Evolutionary conservation across 257 asterid species (phyloP).

Genomic region (Rhazya stricta): DNA sequence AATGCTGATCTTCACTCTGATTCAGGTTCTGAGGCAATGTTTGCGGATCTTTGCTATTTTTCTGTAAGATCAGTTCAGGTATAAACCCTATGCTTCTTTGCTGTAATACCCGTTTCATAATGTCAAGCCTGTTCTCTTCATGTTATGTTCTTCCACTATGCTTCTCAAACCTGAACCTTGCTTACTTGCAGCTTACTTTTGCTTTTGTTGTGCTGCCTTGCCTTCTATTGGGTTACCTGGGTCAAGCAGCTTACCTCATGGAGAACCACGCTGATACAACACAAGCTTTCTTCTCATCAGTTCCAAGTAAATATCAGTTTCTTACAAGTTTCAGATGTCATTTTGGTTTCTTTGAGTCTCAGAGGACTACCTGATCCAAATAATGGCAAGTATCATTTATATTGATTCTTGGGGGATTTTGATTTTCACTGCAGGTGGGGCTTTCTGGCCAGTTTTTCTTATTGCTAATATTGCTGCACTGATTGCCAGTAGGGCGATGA

Average conservation of each 20-base stretch:
- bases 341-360: conserved; percentile 5
- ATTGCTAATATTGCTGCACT: conserved; percentile 93
- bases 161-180: conserved; percentile 13
- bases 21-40: conserved; percentile 99
- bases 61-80: conserved; percentile 97
- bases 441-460: conserved; percentile 90
- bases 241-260: conserved; percentile 99
- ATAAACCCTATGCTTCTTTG: conserved; percentile 21
- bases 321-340: background rate
- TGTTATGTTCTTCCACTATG: background rate
- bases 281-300: conserved; percentile 90
- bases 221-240: conserved; percentile 95
- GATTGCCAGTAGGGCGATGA: conserved; percentile 97
- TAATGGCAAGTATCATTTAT: background rate
- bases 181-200: conserved; percentile 79
- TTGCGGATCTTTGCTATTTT: conserved; percentile 97
- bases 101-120: conserved; percentile 3
- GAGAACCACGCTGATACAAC: conserved; percentile 88
- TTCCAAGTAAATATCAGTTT: conserved; percentile 52
- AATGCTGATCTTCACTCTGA: conserved; percentile 38
- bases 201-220: conserved; percentile 83
- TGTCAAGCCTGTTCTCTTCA: background rate
- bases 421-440: conserved; percentile 64
- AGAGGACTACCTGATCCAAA: background rate
- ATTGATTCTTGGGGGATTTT: conserved; percentile 15